Conservation (phyloP, 306 rosid genomes). For the barrel medic (Medicago truncatula) region MtrunA17r5.0-ANR NC_053048.1:39871001-39871500, state of each 20-base stretch:
- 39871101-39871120: conserved; percentile 29
- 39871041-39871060: conserved; percentile 27
- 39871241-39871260: conserved; percentile 35
- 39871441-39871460: conserved; percentile 17
- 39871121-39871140: conserved; percentile 44
- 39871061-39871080: conserved; percentile 19
- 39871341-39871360: conserved; percentile 8
- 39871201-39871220: conserved; percentile 99
- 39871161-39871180: conserved; percentile 93
- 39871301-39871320: background rate
- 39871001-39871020: conserved; percentile 31
- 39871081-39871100: conserved; percentile 33
- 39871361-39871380: background rate
- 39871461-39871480: background rate
- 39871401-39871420: conserved; percentile 22
- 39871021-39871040: background rate
- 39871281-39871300: conserved; percentile 25
- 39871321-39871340: conserved; percentile 19
- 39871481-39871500: background rate
- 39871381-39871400: conserved; percentile 16
- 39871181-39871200: conserved; percentile 87
- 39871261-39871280: conserved; percentile 29
- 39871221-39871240: conserved; percentile 29
- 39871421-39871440: conserved; percentile 16
- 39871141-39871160: conserved; percentile 87